phyloP scores from a whole-genome alignment of 257 asterid genomes.

The Solanum phureja region DNA sequence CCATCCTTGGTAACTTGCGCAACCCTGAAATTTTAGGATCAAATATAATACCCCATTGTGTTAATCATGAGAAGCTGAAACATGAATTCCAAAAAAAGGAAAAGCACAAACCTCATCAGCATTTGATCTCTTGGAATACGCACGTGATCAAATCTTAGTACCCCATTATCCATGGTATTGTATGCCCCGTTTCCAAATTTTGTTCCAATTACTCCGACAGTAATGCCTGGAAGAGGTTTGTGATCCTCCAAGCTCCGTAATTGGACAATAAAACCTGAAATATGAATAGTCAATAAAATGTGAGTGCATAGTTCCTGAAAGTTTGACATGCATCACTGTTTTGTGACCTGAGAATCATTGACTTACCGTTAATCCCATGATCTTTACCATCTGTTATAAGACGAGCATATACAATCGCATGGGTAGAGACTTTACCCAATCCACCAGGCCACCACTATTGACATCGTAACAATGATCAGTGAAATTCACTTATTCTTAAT shows the following conservation, averaged over 20 bases:
- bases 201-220: conserved; percentile 92
- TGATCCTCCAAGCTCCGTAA: conserved; percentile 88
- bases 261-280: conserved; percentile 81
- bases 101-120: conserved; percentile 68
- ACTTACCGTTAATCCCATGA: conserved; percentile 79
- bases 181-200: conserved; percentile 97
- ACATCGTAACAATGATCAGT: not conserved
- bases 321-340: not conserved
- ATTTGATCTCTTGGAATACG: conserved; percentile 93
- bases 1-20: conserved; percentile 89
- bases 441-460: conserved; percentile 99
- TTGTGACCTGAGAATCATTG: not conserved
- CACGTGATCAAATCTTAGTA: conserved; percentile 76
- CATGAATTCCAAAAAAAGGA: not conserved
- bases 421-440: conserved; percentile 92
- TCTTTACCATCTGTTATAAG: conserved; percentile 71
- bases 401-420: conserved; percentile 90
- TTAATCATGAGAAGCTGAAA: not conserved
- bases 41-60: not conserved
- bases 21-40: conserved; percentile 39
- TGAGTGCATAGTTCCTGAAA: not conserved
- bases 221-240: conserved; percentile 78
- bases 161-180: conserved; percentile 96
- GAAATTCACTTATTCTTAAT: not conserved
- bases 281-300: not conserved